Conservation (phyloP, 495 filamentous ascomycete species). For the Podospora pseudopauciseta region DNA sequence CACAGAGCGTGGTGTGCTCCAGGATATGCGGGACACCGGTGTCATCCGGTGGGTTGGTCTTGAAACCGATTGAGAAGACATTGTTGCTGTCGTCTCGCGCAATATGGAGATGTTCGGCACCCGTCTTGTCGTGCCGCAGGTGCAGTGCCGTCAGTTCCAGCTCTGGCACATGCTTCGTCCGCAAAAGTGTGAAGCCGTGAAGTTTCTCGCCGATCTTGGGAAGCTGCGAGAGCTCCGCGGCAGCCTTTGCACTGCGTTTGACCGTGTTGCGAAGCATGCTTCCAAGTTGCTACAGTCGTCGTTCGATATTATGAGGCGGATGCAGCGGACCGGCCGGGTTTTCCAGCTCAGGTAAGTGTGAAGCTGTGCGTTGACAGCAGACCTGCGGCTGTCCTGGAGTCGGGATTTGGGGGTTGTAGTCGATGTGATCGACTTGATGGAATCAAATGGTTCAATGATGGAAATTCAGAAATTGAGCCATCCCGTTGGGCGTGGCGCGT, state of each 20-base stretch:
- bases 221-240: constrained; percentile 66
- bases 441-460: not conserved
- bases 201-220: constrained; percentile 78
- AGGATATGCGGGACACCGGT: constrained; percentile 96
- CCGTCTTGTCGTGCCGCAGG: constrained; percentile 86
- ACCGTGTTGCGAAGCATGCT: constrained; percentile 50
- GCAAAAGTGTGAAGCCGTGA: constrained; percentile 86
- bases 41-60: constrained; percentile 95
- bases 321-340: not conserved
- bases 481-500: not conserved
- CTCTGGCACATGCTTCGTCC: constrained; percentile 88
- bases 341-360: not conserved
- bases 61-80: constrained; percentile 98
- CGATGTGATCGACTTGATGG: not conserved
- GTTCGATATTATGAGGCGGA: not conserved
- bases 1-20: constrained; percentile 94
- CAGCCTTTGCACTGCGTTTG: constrained; percentile 54
- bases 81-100: constrained; percentile 95
- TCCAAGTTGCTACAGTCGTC: not conserved
- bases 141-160: constrained; percentile 87
- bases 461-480: not conserved
- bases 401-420: not conserved
- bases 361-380: constrained; percentile 7
- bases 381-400: constrained; percentile 4
- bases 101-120: constrained; percentile 92